Conservation (phyloP, 2,329 filamentous ascomycete species). For the Anthostomella pinea region DNA sequence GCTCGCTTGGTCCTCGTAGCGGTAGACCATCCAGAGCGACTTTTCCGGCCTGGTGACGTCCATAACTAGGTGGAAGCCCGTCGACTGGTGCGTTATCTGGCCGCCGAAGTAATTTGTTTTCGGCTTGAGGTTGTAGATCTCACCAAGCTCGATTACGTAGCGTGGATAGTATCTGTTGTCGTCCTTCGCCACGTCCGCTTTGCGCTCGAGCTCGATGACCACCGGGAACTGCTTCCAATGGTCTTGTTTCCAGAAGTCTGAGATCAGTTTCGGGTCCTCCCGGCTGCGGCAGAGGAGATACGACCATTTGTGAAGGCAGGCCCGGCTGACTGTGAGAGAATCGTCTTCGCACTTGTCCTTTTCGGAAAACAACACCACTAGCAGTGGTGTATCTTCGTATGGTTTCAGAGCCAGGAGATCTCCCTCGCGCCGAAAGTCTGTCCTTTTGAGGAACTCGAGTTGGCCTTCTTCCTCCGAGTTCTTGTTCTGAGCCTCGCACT, state of each 20-base stretch:
- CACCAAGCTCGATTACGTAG: conserved; percentile 19
- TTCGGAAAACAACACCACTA: conserved; percentile 18
- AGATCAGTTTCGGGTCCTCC: conserved; percentile 13
- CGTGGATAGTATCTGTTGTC: conserved; percentile 17
- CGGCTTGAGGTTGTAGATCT: conserved; percentile 18
- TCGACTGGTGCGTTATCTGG: conserved; percentile 19
- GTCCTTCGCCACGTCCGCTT: conserved; percentile 8
- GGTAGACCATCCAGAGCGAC: conserved; percentile 20
- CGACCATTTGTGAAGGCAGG: conserved; percentile 18
- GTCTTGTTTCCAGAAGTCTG: conserved; percentile 14
- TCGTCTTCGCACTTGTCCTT: conserved; percentile 18
- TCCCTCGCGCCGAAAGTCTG: conserved; percentile 15
- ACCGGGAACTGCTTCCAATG: conserved; percentile 15
- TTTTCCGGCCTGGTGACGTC: conserved; percentile 19
- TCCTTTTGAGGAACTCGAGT: conserved; percentile 15
- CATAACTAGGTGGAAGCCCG: conserved; percentile 19
- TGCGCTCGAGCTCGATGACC: conserved; percentile 17
- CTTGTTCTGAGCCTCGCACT: conserved; percentile 7
- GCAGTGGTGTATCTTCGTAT: conserved; percentile 12
- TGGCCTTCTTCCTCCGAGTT: conserved; percentile 10
- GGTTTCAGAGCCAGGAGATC: conserved; percentile 12
- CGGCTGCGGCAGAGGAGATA: conserved; percentile 16
- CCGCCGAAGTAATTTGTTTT: conserved; percentile 13
- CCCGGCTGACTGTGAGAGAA: conserved; percentile 18
- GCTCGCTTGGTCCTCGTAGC: conserved; percentile 13